Evolutionary conservation across 2,329 filamentous ascomycete species (phyloP).

Genomic region (Stachybotrys elegans): DNA sequence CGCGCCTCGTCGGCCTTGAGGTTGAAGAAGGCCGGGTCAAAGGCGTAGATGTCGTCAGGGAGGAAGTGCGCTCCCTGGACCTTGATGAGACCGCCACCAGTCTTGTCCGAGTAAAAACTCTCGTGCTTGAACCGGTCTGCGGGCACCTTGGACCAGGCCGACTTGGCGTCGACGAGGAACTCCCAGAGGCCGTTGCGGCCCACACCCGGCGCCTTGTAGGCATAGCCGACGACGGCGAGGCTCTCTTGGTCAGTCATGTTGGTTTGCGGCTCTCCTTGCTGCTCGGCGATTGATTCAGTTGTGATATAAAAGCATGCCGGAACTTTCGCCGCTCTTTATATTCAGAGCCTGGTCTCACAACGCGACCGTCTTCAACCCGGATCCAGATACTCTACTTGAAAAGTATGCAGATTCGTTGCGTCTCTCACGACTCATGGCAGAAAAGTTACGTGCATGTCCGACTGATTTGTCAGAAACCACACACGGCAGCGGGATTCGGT

Average conservation of each 20-base stretch:
- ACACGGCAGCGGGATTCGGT: too few species aligned
- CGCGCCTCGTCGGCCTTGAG: conserved; percentile 13
- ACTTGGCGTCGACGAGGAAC: conserved; percentile 18
- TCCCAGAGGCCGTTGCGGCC: conserved; percentile 10
- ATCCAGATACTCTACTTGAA: too few species aligned
- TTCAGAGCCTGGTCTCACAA: too few species aligned
- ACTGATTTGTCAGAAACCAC: too few species aligned
- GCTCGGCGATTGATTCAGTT: background rate
- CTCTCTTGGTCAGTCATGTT: background rate
- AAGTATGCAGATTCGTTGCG: too few species aligned
- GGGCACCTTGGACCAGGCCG: conserved; percentile 33
- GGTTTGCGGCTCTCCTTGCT: background rate
- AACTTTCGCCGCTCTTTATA: too few species aligned
- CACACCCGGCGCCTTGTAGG: background rate
- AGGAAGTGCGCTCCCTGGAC: conserved; percentile 20
- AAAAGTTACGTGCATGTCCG: too few species aligned
- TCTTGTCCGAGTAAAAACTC: conserved; percentile 20
- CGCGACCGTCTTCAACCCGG: too few species aligned
- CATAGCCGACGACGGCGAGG: background rate
- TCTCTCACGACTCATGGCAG: too few species aligned
- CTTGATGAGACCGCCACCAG: conserved; percentile 5
- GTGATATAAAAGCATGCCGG: background rate
- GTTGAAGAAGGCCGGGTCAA: conserved; percentile 20
- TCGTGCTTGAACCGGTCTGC: conserved; percentile 40
- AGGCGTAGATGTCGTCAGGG: conserved; percentile 15